phyloP scores from a whole-genome alignment of 495 filamentous ascomycete species.

The Friedmanniomyces endolithicus region DNA sequence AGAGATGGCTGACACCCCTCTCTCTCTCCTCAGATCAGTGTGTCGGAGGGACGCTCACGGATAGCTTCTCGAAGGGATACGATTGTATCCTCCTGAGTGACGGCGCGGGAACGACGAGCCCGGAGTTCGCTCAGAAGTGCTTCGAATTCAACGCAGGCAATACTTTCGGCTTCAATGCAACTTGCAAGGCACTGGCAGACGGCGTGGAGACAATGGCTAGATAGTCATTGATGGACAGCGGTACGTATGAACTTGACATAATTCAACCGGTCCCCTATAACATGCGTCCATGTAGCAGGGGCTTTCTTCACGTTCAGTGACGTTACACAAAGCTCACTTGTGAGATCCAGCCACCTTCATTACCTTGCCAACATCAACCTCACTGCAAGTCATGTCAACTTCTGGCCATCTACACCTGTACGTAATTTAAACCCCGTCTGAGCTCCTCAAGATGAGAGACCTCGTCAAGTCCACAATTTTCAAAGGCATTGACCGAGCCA shows the following conservation, averaged over 20 bases:
- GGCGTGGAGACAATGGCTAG: slow-evolving; percentile 21
- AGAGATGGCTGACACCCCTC: slow-evolving; percentile 33
- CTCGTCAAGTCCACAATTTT: no score
- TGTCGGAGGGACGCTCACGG: slow-evolving; percentile 41
- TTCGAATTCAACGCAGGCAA: slow-evolving; percentile 35
- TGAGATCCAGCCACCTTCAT: no score
- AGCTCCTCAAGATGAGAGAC: no score
- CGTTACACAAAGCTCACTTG: background rate
- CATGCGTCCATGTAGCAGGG: background rate
- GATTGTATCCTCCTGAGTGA: slow-evolving; percentile 45
- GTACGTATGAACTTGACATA: no score
- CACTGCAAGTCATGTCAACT: no score
- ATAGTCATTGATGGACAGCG: background rate
- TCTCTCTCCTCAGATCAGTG: slow-evolving; percentile 34
- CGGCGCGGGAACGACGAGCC: slow-evolving; percentile 40
- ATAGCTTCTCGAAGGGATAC: slow-evolving; percentile 42
- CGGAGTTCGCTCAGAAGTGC: slow-evolving; percentile 30
- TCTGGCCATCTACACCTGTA: no score
- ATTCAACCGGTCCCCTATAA: background rate
- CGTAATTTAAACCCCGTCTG: no score
- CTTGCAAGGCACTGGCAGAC: slow-evolving; percentile 29
- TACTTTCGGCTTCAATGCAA: slow-evolving; percentile 33
- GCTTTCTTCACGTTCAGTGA: background rate
- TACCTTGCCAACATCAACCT: no score
- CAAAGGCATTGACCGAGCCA: no score